Percentiles rank a stretch among this genome's conserved stretches.
phyloP scores from a whole-genome alignment of 1,284 basidiomycete species.

The Austroboletus rostrupii region DNA sequence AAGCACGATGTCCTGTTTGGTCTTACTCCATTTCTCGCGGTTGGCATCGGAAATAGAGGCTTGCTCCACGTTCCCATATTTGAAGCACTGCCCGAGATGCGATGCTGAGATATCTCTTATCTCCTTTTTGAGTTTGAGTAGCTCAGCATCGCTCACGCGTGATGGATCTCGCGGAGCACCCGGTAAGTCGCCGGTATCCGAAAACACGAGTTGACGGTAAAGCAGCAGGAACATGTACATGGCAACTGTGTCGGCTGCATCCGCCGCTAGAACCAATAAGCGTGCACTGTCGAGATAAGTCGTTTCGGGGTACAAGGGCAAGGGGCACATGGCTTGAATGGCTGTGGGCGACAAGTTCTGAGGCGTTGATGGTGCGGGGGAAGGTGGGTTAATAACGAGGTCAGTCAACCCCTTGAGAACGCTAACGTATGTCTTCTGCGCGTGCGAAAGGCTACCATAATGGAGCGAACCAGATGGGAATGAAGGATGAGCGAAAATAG shows the following conservation, averaged over 20 bases:
- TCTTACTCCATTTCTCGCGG: constrained; percentile 42
- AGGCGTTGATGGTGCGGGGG: constrained; percentile 30
- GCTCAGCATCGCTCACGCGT: constrained; percentile 43
- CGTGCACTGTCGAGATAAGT: constrained; percentile 80
- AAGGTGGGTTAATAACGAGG: constrained; percentile 62
- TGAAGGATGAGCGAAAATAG: constrained; percentile 40
- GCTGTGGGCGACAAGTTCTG: constrained; percentile 28
- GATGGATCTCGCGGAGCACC: constrained; percentile 23
- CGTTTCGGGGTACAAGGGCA: constrained; percentile 71
- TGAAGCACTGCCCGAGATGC: constrained; percentile 54
- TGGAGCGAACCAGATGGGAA: constrained; percentile 38
- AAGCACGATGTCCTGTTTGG: constrained; percentile 58
- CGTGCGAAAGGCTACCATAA: constrained; percentile 43
- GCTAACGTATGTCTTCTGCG: constrained; percentile 54
- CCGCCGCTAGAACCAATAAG: constrained; percentile 64
- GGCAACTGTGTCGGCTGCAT: constrained; percentile 73
- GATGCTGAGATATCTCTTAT: constrained; percentile 71
- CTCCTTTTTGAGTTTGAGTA: constrained; percentile 67
- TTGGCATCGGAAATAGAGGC: constrained; percentile 34
- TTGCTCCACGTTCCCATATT: constrained; percentile 28
- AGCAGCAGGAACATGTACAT: constrained; percentile 80
- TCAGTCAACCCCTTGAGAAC: constrained; percentile 66
- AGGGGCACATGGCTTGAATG: constrained; percentile 34
- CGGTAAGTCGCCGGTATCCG: constrained; percentile 32
- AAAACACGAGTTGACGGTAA: constrained; percentile 68